A percentile compares a stretch with the other conserved stretches of the same genome.
These are phyloP conservation scores for Monilinia laxa DNA, from an alignment of 2,329 filamentous ascomycete genomes.

Conservation along the genomic window DNA sequence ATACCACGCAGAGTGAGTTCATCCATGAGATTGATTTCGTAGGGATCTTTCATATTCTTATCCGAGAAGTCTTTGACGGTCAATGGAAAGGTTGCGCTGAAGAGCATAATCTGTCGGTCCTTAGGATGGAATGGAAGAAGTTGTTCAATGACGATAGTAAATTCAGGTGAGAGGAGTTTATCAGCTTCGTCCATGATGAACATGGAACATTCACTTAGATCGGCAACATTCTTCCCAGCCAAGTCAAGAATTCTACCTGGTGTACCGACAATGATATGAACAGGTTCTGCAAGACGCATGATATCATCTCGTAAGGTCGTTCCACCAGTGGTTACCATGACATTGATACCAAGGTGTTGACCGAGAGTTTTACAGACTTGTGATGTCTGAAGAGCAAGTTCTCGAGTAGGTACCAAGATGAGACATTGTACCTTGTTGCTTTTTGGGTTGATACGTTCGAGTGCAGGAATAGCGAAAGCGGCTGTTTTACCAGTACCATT, in stretches of 20 bases:
- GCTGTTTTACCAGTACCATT: slow-evolving; percentile 99
- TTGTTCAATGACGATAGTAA: slow-evolving; percentile 96
- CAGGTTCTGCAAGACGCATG: slow-evolving; percentile 86
- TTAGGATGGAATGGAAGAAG: slow-evolving; percentile 93
- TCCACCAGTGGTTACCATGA: slow-evolving; percentile 98
- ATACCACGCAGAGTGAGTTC: slow-evolving; percentile 97
- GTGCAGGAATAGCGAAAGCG: slow-evolving; percentile 92
- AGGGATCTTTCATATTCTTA: slow-evolving; percentile 94
- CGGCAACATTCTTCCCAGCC: slow-evolving; percentile 93
- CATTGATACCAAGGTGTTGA: slow-evolving; percentile 94
- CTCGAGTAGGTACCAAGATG: slow-evolving; percentile 93
- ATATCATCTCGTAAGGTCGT: slow-evolving; percentile 96
- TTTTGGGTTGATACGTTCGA: slow-evolving; percentile 96
- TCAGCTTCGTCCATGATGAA: slow-evolving; percentile 99
- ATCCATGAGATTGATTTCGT: slow-evolving; percentile 99
- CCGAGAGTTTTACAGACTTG: slow-evolving; percentile 98
- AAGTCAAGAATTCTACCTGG: slow-evolving; percentile 95
- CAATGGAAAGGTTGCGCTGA: slow-evolving; percentile 95
- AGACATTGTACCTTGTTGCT: slow-evolving; percentile 94
- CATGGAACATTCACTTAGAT: slow-evolving; percentile 92
- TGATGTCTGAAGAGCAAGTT: slow-evolving; percentile 95
- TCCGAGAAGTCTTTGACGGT: slow-evolving; percentile 98
- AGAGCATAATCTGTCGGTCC: slow-evolving; percentile 98
- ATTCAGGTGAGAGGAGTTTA: slow-evolving; percentile 94
- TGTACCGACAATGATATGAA: slow-evolving; percentile 97